Base-by-base conservation (phyloP, 805 yeast species). In the Monosporozyma unispora region DNA sequence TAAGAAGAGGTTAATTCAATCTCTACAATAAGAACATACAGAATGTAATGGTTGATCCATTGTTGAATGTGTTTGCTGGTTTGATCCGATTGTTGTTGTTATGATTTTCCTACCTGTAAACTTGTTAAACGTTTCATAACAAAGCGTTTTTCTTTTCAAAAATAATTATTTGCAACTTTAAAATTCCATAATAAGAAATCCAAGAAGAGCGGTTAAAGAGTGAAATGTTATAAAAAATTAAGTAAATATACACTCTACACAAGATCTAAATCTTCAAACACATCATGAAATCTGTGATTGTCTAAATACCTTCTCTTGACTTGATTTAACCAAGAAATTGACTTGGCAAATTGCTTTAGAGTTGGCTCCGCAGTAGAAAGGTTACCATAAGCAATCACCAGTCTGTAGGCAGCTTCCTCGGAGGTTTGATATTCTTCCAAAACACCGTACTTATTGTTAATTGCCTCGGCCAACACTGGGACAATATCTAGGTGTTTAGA, bases 401-500 rank as follows among this genome's bases (percentile, higher is more conserved):
- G 55, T 59, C 96, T 73, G 62, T 86, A 87, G 0, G 80, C 78
- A 2, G 89, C 78, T 63, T 87, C 96, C 38, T 79, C 75, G 37
- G 76, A 76, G 1, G 67, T 57, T 33, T 59, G 62, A 27, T 59
- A 60, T 2, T 55, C 51, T 8, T 68, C 66, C 8, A 69, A 57
- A 2, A 57, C 54, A 3, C 63, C 66, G 44, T 61, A 63, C 25
- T 62, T 62, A 0, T 53, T 50, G 31, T 64, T 62, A 10, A 69
- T 45, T 1, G 61, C 59, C 19, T 62, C 67, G 2, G 66, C 53
- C 12, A 72, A 39, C 22, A 62, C 54, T 16, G 69, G 64, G 1
- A 66, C 52, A 48, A 67, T 57, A 27, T 61, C 66, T 4, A 48
- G 19, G 8, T 51, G 37, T 4, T 42, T 37, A 4, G 63, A 58